phyloP scores from a whole-genome alignment of 73 alveolate species.

The Stentor roeselii region DNA sequence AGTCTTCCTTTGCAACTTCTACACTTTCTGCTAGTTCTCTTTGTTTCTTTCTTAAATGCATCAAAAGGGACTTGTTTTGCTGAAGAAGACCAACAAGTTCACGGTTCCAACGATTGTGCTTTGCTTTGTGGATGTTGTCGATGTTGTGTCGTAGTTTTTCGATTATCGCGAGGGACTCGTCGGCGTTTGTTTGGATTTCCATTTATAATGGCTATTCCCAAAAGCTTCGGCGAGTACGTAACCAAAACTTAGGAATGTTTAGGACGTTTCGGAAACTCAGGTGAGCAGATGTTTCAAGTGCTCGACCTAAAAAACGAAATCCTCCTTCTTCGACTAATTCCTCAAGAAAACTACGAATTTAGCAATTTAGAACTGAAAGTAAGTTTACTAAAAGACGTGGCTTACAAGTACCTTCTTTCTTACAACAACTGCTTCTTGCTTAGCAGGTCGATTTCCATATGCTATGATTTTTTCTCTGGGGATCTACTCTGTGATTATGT shows the following conservation, averaged over 20 bases:
- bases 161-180: neutral
- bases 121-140: neutral
- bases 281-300: neutral
- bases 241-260: neutral
- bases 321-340: neutral
- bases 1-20: neutral
- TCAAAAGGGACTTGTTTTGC: neutral
- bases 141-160: neutral
- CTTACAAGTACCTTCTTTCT: constrained; percentile 9
- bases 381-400: neutral
- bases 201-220: neutral
- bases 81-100: neutral
- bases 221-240: neutral
- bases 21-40: neutral
- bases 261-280: neutral
- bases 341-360: neutral
- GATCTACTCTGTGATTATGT: neutral
- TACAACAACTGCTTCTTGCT: neutral
- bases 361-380: neutral
- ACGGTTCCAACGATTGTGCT: neutral
- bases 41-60: neutral
- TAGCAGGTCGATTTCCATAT: neutral
- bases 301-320: neutral
- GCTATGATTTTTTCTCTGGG: neutral
- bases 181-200: neutral